These are phyloP conservation scores for Ophiocordyceps camponoti-rufipedis DNA, from an alignment of 2,329 filamentous ascomycete species.

Conservation along the genomic window DNA sequence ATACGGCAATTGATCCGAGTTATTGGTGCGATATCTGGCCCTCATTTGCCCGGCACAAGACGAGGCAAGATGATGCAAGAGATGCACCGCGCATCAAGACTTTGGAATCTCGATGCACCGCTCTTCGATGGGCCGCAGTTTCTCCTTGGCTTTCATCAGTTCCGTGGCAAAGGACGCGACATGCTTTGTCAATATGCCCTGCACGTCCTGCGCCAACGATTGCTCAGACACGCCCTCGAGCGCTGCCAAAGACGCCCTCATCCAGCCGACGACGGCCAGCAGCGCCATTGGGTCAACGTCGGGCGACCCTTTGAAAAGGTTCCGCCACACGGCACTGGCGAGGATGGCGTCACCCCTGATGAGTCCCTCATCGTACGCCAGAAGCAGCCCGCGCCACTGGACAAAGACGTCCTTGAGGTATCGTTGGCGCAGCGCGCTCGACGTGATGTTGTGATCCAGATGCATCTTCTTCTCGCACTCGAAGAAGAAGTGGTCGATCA, in stretches of 20 bases:
- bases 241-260: conserved; percentile 26
- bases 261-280: conserved; percentile 37
- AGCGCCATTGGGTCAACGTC: conserved; percentile 31
- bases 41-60: neutral
- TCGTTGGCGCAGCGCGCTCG: conserved; percentile 38
- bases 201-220: conserved; percentile 12
- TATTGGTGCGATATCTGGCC: neutral
- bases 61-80: neutral
- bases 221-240: conserved; percentile 32
- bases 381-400: conserved; percentile 76
- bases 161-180: conserved; percentile 25
- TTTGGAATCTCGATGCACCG: too few species aligned
- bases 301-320: conserved; percentile 60
- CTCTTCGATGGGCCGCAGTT: too few species aligned
- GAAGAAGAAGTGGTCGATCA: conserved; percentile 91
- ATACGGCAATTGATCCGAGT: too few species aligned
- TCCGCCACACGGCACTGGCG: conserved; percentile 78
- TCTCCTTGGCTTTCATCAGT: conserved; percentile 15
- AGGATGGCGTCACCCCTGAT: conserved; percentile 60
- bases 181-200: conserved; percentile 16
- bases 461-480: conserved; percentile 74
- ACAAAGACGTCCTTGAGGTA: conserved; percentile 79
- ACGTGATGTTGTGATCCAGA: conserved; percentile 52
- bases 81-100: too few species aligned
- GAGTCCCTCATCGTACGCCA: conserved; percentile 72